Conservation (phyloP, 768 basidiomycete species). For the Pisolithus microcarpus region DNA sequence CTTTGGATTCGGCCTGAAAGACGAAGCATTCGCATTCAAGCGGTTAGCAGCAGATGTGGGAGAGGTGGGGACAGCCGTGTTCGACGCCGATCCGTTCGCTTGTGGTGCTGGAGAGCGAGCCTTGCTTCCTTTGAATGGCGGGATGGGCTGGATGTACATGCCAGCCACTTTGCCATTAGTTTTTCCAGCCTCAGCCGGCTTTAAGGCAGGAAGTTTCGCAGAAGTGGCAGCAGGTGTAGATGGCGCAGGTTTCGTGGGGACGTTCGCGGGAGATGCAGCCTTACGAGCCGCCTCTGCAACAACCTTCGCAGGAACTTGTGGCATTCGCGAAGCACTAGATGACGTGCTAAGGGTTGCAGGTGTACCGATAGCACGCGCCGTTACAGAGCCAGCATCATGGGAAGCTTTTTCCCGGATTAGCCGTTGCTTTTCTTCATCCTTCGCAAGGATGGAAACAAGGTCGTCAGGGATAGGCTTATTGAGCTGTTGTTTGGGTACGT, state of each 20-base stretch:
- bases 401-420: slow-evolving; percentile 72
- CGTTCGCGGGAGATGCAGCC: slow-evolving; percentile 17
- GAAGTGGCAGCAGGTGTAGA: slow-evolving; percentile 22
- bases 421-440: slow-evolving; percentile 87
- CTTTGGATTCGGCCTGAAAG: slow-evolving; percentile 85
- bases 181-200: slow-evolving; percentile 25
- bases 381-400: slow-evolving; percentile 55
- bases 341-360: slow-evolving; percentile 33
- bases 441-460: slow-evolving; percentile 85
- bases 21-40: slow-evolving; percentile 83
- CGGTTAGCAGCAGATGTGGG: slow-evolving; percentile 51
- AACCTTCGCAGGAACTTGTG: slow-evolving; percentile 26
- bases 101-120: slow-evolving; percentile 26
- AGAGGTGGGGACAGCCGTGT: slow-evolving; percentile 37
- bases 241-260: slow-evolving; percentile 24
- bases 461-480: slow-evolving; percentile 95
- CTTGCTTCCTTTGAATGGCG: slow-evolving; percentile 75
- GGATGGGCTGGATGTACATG: slow-evolving; percentile 87
- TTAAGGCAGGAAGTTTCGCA: slow-evolving; percentile 26
- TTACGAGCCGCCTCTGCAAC: slow-evolving; percentile 24
- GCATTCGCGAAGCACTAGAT: slow-evolving; percentile 41
- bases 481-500: slow-evolving; percentile 40
- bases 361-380: slow-evolving; percentile 65
- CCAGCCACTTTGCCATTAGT: slow-evolving; percentile 41
- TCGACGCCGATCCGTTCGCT: slow-evolving; percentile 25